Evolutionary conservation across 805 yeast genomes (phyloP), one percentile per base, ranked within the genome.

Genomic region (Blastobotrys chiropterorum): DNA sequence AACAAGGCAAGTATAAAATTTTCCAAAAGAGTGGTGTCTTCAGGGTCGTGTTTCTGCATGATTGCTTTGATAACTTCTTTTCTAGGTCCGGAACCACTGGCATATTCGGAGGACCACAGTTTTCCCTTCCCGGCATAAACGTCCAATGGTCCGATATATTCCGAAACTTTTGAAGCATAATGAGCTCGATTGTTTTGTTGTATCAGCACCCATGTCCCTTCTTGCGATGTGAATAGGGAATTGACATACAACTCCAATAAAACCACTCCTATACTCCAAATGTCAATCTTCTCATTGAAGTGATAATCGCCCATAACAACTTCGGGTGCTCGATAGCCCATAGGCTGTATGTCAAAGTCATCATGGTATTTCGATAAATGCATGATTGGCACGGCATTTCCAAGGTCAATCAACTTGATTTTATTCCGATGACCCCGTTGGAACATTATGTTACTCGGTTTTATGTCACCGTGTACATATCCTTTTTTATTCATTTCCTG

Each of bases 321-420:
- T 44, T 60, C 64, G 7, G 64, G 64, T 2, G 64, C 64, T 2
- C 64, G 52, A 42, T 60, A 60, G 3, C 58, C 61, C 4, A 51
- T 46, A 15, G 55, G 48, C 44, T 60, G 64, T 26, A 60, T 47
- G 13, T 58, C 58, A 54, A 59, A 60, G 48, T 56, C 56, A 21
- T 53, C 61, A 26, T 51, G 51, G 42, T 60, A 60, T 13, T 34
- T 44, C 19, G 41, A 15, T n/a, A 53, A 38, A n/a, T 52, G 53
- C 8, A 38, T 15, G 4, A 50, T 34, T 3, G 47, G 42, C 2
- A 46, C 44, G 2, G 64, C 56, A 47, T 61, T 60, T 7, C 64
- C 61, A 11, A 60, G 49, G 40, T 60, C 64, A n/a, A 60, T 56
- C 4, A 60, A 38, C 46, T 57, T 57, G 21, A 60, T 46, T 38